Conservation (phyloP, 2,329 filamentous ascomycete genomes). For the Pyrenophora graminea region DNA sequence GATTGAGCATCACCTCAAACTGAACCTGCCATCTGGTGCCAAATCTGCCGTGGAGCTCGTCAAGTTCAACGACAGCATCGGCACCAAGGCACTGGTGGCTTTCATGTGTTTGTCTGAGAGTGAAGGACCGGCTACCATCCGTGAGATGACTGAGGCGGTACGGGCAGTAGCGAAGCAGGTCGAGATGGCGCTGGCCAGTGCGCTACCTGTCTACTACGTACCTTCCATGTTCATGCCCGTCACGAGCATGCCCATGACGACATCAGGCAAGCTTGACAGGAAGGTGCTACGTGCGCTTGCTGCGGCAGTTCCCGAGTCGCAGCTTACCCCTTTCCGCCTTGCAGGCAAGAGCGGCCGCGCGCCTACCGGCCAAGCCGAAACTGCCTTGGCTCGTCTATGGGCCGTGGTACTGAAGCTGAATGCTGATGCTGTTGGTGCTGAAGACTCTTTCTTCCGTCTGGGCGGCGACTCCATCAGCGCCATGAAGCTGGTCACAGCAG, state of each 20-base stretch:
- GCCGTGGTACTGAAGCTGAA: constrained; percentile 46
- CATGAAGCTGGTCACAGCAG: constrained; percentile 51
- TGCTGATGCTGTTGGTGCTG: constrained; percentile 46
- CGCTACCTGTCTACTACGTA: constrained; percentile 51
- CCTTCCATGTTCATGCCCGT: constrained; percentile 52
- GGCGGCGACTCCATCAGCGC: constrained; percentile 55
- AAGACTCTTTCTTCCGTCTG: constrained; percentile 54
- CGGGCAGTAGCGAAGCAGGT: constrained; percentile 28
- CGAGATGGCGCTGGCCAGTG: constrained; percentile 33
- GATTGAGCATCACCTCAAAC: constrained; percentile 50
- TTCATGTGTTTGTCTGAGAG: constrained; percentile 37
- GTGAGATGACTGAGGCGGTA: constrained; percentile 27
- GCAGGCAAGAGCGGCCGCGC: constrained; percentile 37
- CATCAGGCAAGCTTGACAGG: constrained; percentile 51
- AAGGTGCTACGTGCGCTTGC: constrained; percentile 45
- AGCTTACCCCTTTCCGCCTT: constrained; percentile 31
- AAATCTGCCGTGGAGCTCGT: constrained; percentile 52
- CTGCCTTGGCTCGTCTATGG: constrained; percentile 43
- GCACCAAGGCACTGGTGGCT: constrained; percentile 33
- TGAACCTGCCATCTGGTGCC: constrained; percentile 41
- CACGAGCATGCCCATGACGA: constrained; percentile 47
- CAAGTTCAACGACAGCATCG: constrained; percentile 30
- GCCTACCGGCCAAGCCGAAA: constrained; percentile 31
- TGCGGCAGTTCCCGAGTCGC: constrained; percentile 35
- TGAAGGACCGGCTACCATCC: constrained; percentile 28